Conservation (phyloP, 768 basidiomycete genomes). For the Nidularia pulvinata region DNA sequence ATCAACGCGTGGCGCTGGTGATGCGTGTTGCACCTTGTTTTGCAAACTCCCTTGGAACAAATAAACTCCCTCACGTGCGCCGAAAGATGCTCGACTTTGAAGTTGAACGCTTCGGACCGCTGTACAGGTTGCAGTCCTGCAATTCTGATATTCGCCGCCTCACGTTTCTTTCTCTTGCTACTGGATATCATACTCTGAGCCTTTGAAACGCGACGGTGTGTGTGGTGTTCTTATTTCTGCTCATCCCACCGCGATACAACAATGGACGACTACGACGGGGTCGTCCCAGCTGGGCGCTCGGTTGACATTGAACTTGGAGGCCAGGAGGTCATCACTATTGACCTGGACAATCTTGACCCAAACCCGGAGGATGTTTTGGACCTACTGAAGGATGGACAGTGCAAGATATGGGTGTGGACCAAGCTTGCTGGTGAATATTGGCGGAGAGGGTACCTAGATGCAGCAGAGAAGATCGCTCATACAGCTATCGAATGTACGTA, state of each 20-base stretch:
- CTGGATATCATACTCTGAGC: too few species aligned
- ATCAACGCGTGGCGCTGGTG: background rate
- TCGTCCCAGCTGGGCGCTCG: constrained; percentile 38
- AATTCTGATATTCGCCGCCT: too few species aligned
- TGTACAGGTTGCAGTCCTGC: too few species aligned
- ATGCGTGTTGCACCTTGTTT: background rate
- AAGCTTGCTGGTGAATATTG: constrained; percentile 89
- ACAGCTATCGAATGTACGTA: constrained; percentile 66
- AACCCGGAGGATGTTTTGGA: constrained; percentile 76
- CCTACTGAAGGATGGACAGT: constrained; percentile 70
- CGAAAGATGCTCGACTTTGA: too few species aligned
- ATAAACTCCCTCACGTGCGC: background rate
- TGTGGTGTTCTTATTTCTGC: too few species aligned
- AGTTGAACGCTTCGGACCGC: too few species aligned
- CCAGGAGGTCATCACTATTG: constrained; percentile 87
- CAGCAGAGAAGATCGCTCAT: constrained; percentile 74
- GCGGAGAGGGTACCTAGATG: constrained; percentile 71
- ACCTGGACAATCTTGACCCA: constrained; percentile 84
- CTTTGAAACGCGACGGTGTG: too few species aligned
- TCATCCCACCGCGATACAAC: background rate
- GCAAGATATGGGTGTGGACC: constrained; percentile 76
- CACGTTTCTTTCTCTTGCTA: too few species aligned
- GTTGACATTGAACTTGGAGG: constrained; percentile 81
- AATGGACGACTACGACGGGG: constrained; percentile 18
- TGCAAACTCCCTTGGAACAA: background rate